Evolutionary conservation across 2,329 filamentous ascomycete genomes (phyloP).

Genomic region (Tolypocladium paradoxum): DNA sequence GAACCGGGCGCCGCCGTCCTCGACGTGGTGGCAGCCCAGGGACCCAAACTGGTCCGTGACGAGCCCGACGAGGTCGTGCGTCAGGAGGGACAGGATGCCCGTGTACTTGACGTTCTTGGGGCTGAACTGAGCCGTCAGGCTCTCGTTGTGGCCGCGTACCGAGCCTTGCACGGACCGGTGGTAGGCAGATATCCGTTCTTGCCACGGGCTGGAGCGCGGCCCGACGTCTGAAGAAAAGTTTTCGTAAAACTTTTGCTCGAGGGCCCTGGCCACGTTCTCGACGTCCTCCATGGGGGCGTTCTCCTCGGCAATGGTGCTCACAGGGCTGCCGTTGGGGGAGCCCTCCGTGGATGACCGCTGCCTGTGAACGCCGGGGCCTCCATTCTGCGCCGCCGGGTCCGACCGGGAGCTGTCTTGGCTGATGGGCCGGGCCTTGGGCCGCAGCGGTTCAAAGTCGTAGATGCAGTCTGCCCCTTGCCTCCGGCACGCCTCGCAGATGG

Average conservation of each 20-base stretch:
- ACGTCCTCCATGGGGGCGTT: constrained; percentile 5
- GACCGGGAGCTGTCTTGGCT: constrained; percentile 15
- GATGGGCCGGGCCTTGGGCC: constrained; percentile 16
- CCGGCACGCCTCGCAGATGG: constrained; percentile 25
- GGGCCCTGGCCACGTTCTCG: constrained; percentile 17
- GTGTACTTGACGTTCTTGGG: constrained; percentile 11
- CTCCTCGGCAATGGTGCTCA: constrained; percentile 12
- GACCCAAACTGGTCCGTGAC: constrained; percentile 18
- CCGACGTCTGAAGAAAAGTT: constrained; percentile 12
- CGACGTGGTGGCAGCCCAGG: constrained; percentile 16
- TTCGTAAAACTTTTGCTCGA: constrained; percentile 19
- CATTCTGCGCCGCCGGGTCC: constrained; percentile 6
- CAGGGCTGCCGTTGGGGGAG: constrained; percentile 14
- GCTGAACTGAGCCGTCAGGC: constrained; percentile 7
- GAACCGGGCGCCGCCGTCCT: constrained; percentile 14
- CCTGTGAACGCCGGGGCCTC: constrained; percentile 10
- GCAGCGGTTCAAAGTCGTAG: constrained; percentile 24
- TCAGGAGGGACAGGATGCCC: constrained; percentile 17
- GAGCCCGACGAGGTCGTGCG: constrained; percentile 19
- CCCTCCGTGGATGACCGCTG: constrained; percentile 14
- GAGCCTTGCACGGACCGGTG: constrained; percentile 6
- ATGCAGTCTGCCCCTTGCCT: constrained; percentile 25
- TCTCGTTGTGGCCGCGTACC: constrained; percentile 6
- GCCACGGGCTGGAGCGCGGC: constrained; percentile 10
- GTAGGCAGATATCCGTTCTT: constrained; percentile 10